Base-by-base conservation (phyloP, 176 grass and related monocot genomes). In the Tillandsia leiboldiana region DNA sequence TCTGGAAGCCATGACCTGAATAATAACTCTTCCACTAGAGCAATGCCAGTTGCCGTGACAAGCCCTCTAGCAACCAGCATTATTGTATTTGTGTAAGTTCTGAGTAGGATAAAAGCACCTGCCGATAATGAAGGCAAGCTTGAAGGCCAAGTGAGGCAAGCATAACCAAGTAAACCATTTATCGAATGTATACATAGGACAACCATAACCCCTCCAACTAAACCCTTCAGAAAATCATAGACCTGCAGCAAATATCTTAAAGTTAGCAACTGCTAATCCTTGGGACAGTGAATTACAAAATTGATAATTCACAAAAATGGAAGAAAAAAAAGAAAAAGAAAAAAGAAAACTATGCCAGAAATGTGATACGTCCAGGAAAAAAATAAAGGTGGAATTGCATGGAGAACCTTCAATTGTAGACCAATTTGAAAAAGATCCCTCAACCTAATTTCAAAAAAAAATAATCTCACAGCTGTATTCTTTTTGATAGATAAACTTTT, bases 1-100 rank as follows among this genome's bases (percentile, higher is more conserved):
- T 87, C 84, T 63, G 78, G 77, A 74, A 97, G 86, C 93, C 93
- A 97, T 66, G 93, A 90, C 73, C 89, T 86, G 64, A 97, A 97
- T 80, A 97, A 69, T 65, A 97, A 79, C 78, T 97, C 93, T 74
- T 97, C 93, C 51, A 89, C 93, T 24, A 90, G 50, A 64, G 93
- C 72, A 78, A 97, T 77, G 53, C 93, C 81, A 72, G 76, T 81
- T 61, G 86, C 89, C 72, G 83, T 90, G 53, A 89, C 65, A 77
- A 92, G 69, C 48, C 89, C 84, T 72, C 79, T 79, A 73, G 83
- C 65, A 64, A 75, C 74, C 47, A 81, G 76, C 33, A 85, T 7
- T 26, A 97, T 66, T 18, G 78, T 50, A 73, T 77, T 92, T 13
- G 82, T 75, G 51, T 61, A 92, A 65, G 74, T 78, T 82, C 90